Conservation (phyloP, 768 basidiomycete species). For the Amanita pseudoporphyria region DNA sequence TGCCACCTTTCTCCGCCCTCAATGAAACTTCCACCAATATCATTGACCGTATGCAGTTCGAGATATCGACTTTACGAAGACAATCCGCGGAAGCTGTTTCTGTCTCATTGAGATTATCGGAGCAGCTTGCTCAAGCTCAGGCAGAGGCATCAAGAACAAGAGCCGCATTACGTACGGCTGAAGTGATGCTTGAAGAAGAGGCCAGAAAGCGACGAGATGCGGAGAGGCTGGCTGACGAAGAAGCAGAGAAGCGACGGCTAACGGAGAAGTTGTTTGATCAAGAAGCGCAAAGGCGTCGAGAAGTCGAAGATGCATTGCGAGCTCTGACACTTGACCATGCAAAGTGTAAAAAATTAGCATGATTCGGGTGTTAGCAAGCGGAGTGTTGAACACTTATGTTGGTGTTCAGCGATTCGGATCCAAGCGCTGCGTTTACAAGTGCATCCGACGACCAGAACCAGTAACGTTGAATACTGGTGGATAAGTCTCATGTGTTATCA, state of each 20-base stretch:
- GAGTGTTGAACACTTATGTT: neutral
- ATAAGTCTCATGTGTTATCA: neutral
- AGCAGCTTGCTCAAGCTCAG: slow-evolving; percentile 60
- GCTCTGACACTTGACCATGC: slow-evolving; percentile 8
- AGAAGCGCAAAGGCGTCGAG: slow-evolving; percentile 15
- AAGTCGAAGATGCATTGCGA: slow-evolving; percentile 18
- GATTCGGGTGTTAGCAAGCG: neutral
- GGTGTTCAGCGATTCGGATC: neutral
- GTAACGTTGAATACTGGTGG: too few relatives aligned
- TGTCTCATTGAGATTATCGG: slow-evolving; percentile 53
- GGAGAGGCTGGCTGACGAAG: slow-evolving; percentile 42
- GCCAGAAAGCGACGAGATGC: slow-evolving; percentile 45
- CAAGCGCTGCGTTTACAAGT: neutral
- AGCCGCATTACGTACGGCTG: slow-evolving; percentile 42
- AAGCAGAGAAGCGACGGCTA: slow-evolving; percentile 31
- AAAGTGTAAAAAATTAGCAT: neutral
- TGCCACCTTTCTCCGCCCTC: slow-evolving; percentile 34
- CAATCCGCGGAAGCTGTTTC: slow-evolving; percentile 63
- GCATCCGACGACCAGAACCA: too few relatives aligned
- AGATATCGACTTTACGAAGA: slow-evolving; percentile 52
- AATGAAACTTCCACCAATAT: slow-evolving; percentile 29
- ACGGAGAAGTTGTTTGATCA: slow-evolving; percentile 37
- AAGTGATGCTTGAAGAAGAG: slow-evolving; percentile 56
- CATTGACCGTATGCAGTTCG: slow-evolving; percentile 56
- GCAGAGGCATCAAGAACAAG: slow-evolving; percentile 48